Percentiles rank a stretch among this genome's conserved stretches.
These are phyloP conservation scores for Gossypium bickii DNA, from an alignment of 345 rosid species.

Conservation along the genomic window DNA sequence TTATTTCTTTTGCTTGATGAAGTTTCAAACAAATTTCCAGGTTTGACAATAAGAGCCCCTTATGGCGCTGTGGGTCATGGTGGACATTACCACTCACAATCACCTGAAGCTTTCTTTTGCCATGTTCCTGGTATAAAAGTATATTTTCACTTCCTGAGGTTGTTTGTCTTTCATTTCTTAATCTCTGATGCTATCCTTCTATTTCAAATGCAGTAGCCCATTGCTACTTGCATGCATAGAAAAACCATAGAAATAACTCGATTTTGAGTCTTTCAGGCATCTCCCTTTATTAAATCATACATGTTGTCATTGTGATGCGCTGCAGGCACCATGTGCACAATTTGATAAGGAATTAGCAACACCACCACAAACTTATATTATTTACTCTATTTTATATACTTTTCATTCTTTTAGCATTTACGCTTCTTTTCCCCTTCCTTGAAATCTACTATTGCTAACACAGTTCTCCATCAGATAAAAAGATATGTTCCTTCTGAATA, in stretches of 20 bases:
- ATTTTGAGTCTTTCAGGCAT: not conserved
- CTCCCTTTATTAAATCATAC: not conserved
- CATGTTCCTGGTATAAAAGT: constrained; percentile 94
- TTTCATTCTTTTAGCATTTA: not conserved
- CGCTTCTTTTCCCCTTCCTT: not conserved
- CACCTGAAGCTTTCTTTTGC: constrained; percentile 34
- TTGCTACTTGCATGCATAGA: not conserved
- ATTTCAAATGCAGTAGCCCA: not conserved
- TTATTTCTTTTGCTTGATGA: not conserved
- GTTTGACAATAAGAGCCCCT: constrained; percentile 60
- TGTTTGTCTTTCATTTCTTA: constrained; percentile 9
- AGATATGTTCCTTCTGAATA: not conserved
- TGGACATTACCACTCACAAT: constrained; percentile 28
- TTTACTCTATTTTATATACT: not conserved
- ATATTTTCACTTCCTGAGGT: constrained; percentile 14
- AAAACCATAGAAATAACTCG: not conserved
- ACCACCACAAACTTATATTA: not conserved
- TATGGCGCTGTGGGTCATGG: constrained; percentile 53
- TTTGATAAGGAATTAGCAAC: not conserved
- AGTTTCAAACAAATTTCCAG: constrained; percentile 30
- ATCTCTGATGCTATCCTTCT: not conserved
- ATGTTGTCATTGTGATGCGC: not conserved
- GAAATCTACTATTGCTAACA: not conserved
- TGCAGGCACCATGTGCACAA: not conserved
- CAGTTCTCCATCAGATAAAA: not conserved